Evolutionary conservation across 352 stramenopile species (phyloP).

Genomic region (Poterioochromonas sp.): DNA sequence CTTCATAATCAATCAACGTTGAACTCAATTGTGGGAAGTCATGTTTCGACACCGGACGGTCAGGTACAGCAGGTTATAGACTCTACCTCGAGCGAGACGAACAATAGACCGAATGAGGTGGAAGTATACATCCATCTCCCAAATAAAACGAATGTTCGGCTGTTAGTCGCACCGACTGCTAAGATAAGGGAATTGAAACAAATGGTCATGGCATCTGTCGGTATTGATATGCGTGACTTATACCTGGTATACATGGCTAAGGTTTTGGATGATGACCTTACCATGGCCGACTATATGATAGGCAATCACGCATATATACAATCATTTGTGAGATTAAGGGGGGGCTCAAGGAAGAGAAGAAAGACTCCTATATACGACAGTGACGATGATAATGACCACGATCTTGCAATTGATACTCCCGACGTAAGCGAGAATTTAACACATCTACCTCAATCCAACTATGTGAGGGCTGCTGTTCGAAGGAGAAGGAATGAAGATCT

Average conservation of each 20-base stretch:
- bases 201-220: conserved; percentile 18
- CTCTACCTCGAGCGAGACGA: conserved; percentile 28
- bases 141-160: conserved; percentile 20
- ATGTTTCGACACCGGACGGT: conserved; percentile 15
- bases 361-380: conserved; percentile 30
- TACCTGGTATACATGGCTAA: conserved; percentile 30
- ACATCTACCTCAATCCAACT: conserved; percentile 29
- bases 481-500: conserved; percentile 24
- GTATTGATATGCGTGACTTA: conserved; percentile 31
- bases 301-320: conserved; percentile 29
- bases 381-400: conserved; percentile 26
- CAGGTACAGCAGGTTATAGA: conserved; percentile 27
- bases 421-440: conserved; percentile 27
- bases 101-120: conserved; percentile 24
- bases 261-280: conserved; percentile 28
- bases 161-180: conserved; percentile 27
- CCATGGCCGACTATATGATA: conserved; percentile 29
- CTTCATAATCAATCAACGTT: conserved; percentile 25
- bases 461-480: conserved; percentile 26
- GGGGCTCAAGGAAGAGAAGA: conserved; percentile 26
- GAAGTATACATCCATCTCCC: conserved; percentile 27
- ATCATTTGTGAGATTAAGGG: conserved; percentile 27
- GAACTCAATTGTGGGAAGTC: conserved; percentile 23
- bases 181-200: conserved; percentile 30
- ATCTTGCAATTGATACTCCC: conserved; percentile 27